Evolutionary conservation across 306 rosid genomes (phyloP), one percentile per base, ranked within the genome.

Genomic region (Canavalia ensiformis): DNA sequence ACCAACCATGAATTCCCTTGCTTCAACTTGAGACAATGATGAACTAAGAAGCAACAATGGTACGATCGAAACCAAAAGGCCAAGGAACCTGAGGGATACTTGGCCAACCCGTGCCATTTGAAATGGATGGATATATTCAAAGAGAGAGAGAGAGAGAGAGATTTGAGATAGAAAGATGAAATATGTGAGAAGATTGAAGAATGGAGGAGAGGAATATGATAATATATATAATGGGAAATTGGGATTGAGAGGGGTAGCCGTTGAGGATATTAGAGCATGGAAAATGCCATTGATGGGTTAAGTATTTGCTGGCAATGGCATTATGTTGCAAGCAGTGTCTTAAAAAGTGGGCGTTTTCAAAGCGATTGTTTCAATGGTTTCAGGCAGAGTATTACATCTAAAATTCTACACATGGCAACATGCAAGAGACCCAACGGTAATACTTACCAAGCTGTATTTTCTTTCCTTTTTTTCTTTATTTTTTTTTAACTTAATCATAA

Each of bases 1-100:
- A 60, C 97, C 95, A 37, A 94, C 92, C 4, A 10, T 4, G 79
- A 84, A 90, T 3, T 79, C 68, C 57, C 31, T 46, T 25, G 86
- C 69, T 13, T 4, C 5, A 37, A 86, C 88, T 69, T 82, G 73
- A 63, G 67, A 0, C 49, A 78, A 0, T 50, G 82, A 74, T 1
- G 39, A 82, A 71, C 69, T 34, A 47, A 80, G 70, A 65, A 84
- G 73, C 10, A 66, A 46, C 74, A 70, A 46, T 4, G 63, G 6
- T 8, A 68, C 57, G 57, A 81, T 47, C 50, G 67, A 33, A 66
- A 82, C 8, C 5, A 91, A 2, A 29, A 83, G 5, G 2, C 60
- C 68, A 6, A 81, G 25, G 51, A 83, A 63, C 35, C 76, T 65
- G 1, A 10, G 6, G 28, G 50, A 70, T 4, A 41, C 1, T 50